phyloP scores from a whole-genome alignment of 345 rosid species.

The Crucihimalaya himalaica region DNA sequence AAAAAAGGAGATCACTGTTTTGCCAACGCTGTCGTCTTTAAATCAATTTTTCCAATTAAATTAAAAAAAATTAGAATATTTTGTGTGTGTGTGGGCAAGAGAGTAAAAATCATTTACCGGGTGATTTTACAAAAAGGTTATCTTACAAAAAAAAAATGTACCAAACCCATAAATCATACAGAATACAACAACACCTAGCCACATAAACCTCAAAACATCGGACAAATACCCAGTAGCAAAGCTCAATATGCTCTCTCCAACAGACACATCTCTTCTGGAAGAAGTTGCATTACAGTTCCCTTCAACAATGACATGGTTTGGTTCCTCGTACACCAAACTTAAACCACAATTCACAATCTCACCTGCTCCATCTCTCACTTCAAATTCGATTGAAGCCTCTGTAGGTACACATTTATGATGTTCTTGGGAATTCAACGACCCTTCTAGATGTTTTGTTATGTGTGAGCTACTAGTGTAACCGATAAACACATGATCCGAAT shows the following conservation, averaged over 20 bases:
- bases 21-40: slow-evolving; percentile 28
- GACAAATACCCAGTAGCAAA: not conserved
- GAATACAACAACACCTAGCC: slow-evolving; percentile 15
- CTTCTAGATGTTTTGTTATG: slow-evolving; percentile 14
- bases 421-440: not conserved
- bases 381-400: slow-evolving; percentile 16
- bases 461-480: slow-evolving; percentile 27
- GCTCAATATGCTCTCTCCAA: not conserved
- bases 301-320: slow-evolving; percentile 22
- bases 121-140: too few species aligned
- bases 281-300: not conserved
- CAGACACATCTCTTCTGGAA: not conserved
- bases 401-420: slow-evolving; percentile 25
- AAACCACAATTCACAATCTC: slow-evolving; percentile 26
- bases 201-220: slow-evolving; percentile 6
- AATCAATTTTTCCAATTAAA: not conserved
- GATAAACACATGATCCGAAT: slow-evolving; percentile 35
- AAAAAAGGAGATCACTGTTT: slow-evolving; percentile 10
- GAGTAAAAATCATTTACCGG: too few species aligned
- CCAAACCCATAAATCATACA: slow-evolving; percentile 18
- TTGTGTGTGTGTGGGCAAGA: not conserved
- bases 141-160: slow-evolving; percentile 1
- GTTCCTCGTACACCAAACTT: slow-evolving; percentile 33
- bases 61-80: not conserved
- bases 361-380: slow-evolving; percentile 30